Conservation (phyloP, 805 yeast species). For the Nakazawaea holstii region DNA sequence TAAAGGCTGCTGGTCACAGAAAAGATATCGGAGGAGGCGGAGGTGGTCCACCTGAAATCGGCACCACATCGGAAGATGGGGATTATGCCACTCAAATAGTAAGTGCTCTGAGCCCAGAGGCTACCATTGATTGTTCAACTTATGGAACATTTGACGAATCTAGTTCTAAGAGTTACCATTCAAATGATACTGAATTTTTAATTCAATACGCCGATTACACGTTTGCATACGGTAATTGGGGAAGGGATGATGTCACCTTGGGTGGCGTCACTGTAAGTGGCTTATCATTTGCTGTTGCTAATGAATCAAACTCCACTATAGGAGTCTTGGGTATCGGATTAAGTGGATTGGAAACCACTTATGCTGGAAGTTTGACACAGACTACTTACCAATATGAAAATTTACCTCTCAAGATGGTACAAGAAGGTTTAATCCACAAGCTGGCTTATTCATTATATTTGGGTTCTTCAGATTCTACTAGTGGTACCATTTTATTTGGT, state of each 20-base stretch:
- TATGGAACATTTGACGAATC: slow-evolving; percentile 45
- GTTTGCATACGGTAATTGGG: slow-evolving; percentile 49
- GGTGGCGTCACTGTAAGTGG: slow-evolving; percentile 42
- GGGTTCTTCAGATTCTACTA: slow-evolving; percentile 31
- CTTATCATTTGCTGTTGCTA: slow-evolving; percentile 72
- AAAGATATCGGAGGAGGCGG: not conserved
- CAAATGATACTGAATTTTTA: slow-evolving; percentile 34
- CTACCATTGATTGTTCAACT: slow-evolving; percentile 32
- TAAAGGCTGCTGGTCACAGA: not conserved
- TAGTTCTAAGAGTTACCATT: slow-evolving; percentile 31
- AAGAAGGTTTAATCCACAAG: slow-evolving; percentile 50
- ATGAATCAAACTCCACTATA: slow-evolving; percentile 51
- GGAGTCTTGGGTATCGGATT: slow-evolving; percentile 79
- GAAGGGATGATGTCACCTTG: slow-evolving; percentile 52
- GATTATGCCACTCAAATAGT: not conserved
- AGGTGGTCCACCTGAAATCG: slow-evolving; percentile 5
- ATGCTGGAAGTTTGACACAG: slow-evolving; percentile 20
- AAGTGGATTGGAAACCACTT: slow-evolving; percentile 62
- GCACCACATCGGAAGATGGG: slow-evolving; percentile 1
- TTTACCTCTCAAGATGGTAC: slow-evolving; percentile 56
- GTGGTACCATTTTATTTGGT: slow-evolving; percentile 65
- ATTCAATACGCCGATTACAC: slow-evolving; percentile 47
- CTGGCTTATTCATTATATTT: slow-evolving; percentile 61
- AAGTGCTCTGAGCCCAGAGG: slow-evolving; percentile 6
- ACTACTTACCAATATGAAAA: slow-evolving; percentile 48